These are phyloP conservation scores for Arthrocladium fulminans DNA, from an alignment of 2,329 filamentous ascomycete genomes.

Conservation along the genomic window DNA sequence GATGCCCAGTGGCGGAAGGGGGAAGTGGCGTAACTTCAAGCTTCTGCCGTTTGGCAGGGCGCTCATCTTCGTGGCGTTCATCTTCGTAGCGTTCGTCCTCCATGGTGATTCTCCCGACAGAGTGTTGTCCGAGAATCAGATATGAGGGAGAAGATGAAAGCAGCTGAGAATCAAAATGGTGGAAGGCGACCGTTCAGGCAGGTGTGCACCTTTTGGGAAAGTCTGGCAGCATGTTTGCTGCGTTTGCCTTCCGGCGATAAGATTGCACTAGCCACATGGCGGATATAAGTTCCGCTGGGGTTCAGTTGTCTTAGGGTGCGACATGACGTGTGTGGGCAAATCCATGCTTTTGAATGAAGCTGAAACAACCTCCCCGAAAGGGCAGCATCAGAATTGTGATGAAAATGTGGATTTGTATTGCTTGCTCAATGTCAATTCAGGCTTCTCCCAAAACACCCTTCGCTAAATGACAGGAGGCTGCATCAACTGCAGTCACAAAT, in stretches of 20 bases:
- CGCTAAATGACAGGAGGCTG: slow-evolving; percentile 5
- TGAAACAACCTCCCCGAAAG: no score
- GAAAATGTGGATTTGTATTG: not conserved
- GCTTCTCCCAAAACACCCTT: slow-evolving; percentile 3
- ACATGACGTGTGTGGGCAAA: no score
- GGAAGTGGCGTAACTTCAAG: not conserved
- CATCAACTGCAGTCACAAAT: not conserved
- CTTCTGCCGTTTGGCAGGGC: slow-evolving; percentile 9
- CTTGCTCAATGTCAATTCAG: slow-evolving; percentile 1
- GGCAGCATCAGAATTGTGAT: not conserved
- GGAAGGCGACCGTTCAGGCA: no score
- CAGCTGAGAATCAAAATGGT: no score
- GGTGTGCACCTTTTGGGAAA: no score
- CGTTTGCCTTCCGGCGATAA: no score
- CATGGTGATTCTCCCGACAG: not conserved
- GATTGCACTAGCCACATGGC: no score
- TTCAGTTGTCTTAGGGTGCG: no score
- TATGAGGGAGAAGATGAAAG: not conserved
- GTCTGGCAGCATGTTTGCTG: no score
- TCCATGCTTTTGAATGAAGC: no score
- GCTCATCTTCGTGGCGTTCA: not conserved
- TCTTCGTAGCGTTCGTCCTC: not conserved
- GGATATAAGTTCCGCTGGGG: no score
- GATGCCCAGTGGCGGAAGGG: not conserved
- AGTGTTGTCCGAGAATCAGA: not conserved